Evolutionary conservation across 345 rosid genomes (phyloP).

Genomic region (Melastoma malabathricum): DNA sequence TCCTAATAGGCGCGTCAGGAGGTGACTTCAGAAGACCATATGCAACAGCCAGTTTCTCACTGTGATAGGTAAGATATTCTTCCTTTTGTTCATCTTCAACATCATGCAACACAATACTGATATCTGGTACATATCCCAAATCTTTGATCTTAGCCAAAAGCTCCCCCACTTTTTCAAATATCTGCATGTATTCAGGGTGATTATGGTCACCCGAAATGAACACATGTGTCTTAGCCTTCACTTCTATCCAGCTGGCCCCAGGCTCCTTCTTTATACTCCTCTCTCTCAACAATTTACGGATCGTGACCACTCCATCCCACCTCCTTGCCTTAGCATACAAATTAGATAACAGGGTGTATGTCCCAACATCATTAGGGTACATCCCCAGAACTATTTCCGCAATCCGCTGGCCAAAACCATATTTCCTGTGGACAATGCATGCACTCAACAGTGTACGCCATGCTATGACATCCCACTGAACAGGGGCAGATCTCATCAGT

Average conservation of each 20-base stretch:
- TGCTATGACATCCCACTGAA: slow-evolving; percentile 67
- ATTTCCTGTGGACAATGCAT: slow-evolving; percentile 45
- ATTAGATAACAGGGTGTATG: slow-evolving; percentile 43
- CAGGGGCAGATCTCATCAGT: slow-evolving; percentile 51
- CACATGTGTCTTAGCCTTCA: slow-evolving; percentile 36
- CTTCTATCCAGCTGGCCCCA: slow-evolving; percentile 77
- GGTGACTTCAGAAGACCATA: slow-evolving; percentile 65
- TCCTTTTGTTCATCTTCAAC: slow-evolving; percentile 83
- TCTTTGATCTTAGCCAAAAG: slow-evolving; percentile 46
- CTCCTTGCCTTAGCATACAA: slow-evolving; percentile 51
- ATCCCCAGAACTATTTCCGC: slow-evolving; percentile 33
- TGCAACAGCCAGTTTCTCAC: slow-evolving; percentile 78
- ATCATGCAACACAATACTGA: slow-evolving; percentile 46
- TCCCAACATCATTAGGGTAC: slow-evolving; percentile 61
- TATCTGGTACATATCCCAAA: slow-evolving; percentile 57
- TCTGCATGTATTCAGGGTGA: slow-evolving; percentile 50
- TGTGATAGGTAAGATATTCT: slow-evolving; percentile 54
- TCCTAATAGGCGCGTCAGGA: slow-evolving; percentile 37
- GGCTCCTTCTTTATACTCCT: slow-evolving; percentile 69
- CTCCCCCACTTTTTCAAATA: slow-evolving; percentile 44
- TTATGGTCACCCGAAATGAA: slow-evolving; percentile 51
- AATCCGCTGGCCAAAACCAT: slow-evolving; percentile 39
- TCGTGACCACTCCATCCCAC: slow-evolving; percentile 58
- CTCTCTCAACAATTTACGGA: slow-evolving; percentile 53
- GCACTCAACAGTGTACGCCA: slow-evolving; percentile 69